These are phyloP conservation scores for Phlebiopsis flavidoalba DNA, from an alignment of 768 basidiomycete genomes.

Conservation along the genomic window DNA sequence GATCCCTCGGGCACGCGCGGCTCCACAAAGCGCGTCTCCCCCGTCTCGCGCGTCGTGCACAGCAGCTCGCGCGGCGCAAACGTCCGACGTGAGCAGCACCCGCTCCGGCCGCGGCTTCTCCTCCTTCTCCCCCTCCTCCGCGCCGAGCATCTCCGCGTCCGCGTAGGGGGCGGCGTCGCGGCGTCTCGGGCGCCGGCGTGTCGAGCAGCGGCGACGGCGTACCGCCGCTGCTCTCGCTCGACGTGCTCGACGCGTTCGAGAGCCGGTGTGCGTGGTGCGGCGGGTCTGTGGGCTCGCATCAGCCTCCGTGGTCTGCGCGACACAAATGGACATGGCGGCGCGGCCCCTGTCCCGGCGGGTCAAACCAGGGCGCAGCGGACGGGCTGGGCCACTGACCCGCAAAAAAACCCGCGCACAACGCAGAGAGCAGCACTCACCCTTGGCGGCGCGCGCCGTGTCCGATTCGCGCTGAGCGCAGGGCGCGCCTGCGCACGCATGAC, in stretches of 20 bases:
- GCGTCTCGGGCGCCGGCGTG: conserved; percentile 10
- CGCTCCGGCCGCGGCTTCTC: background rate
- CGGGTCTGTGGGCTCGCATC: background rate
- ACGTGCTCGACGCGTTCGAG: conserved; percentile 18
- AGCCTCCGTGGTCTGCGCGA: background rate
- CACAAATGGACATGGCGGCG: background rate
- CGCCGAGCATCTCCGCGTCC: background rate
- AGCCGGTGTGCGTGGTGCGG: conserved; percentile 9
- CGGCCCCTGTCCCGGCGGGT: too few species aligned
- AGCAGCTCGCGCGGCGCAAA: conserved; percentile 32
- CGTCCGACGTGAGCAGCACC: conserved; percentile 19
- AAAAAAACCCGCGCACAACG: background rate
- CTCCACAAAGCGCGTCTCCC: conserved; percentile 63
- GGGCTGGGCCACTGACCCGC: background rate
- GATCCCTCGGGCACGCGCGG: conserved; percentile 76
- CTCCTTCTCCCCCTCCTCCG: background rate
- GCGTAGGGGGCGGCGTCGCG: conserved; percentile 11
- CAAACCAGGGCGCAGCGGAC: too few species aligned
- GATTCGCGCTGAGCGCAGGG: conserved; percentile 11
- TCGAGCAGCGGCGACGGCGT: conserved; percentile 10
- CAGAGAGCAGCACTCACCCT: conserved; percentile 5
- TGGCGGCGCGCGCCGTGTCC: conserved; percentile 5
- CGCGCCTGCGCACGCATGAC: conserved; percentile 5
- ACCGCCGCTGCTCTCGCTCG: conserved; percentile 2
- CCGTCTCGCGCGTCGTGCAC: conserved; percentile 14